Evolutionary conservation across 148 eudicot species (phyloP).

Genomic region (Nepenthes gracilis): DNA sequence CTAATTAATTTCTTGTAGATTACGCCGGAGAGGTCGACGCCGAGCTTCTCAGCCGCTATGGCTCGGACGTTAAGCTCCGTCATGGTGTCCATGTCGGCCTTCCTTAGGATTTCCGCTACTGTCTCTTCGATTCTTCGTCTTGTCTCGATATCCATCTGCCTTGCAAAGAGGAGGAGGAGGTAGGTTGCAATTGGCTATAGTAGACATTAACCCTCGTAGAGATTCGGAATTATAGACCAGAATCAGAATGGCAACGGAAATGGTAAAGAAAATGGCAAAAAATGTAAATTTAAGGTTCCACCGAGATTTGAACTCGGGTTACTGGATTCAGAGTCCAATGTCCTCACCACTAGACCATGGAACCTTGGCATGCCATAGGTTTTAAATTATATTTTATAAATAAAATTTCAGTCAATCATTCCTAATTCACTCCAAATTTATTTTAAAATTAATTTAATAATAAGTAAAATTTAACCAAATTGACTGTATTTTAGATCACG

Average conservation of each 20-base stretch:
- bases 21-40: slow-evolving; percentile 11
- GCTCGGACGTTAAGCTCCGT: slow-evolving; percentile 23
- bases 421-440: too few relatives aligned
- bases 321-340: slow-evolving; percentile 30
- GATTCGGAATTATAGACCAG: too few relatives aligned
- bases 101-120: slow-evolving; percentile 16
- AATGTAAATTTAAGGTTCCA: slow-evolving; percentile 7
- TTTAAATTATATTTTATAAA: too few relatives aligned
- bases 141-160: not conserved
- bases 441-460: too few relatives aligned
- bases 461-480: too few relatives aligned
- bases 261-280: not conserved
- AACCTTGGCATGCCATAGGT: not conserved
- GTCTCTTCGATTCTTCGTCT: slow-evolving; percentile 19
- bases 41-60: slow-evolving; percentile 16
- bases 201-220: too few relatives aligned
- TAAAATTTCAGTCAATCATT: too few relatives aligned
- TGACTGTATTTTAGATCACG: too few relatives aligned
- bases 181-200: not conserved
- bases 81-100: slow-evolving; percentile 17
- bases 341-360: slow-evolving; percentile 29
- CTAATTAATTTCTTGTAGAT: slow-evolving; percentile 12
- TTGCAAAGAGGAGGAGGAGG: not conserved
- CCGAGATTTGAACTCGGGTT: slow-evolving; percentile 30
- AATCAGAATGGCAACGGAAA: not conserved